A percentile compares a stretch with the other conserved stretches of the same genome.
phyloP scores from a whole-genome alignment of 345 rosid genomes.

The Clarkia xantiana region DNA sequence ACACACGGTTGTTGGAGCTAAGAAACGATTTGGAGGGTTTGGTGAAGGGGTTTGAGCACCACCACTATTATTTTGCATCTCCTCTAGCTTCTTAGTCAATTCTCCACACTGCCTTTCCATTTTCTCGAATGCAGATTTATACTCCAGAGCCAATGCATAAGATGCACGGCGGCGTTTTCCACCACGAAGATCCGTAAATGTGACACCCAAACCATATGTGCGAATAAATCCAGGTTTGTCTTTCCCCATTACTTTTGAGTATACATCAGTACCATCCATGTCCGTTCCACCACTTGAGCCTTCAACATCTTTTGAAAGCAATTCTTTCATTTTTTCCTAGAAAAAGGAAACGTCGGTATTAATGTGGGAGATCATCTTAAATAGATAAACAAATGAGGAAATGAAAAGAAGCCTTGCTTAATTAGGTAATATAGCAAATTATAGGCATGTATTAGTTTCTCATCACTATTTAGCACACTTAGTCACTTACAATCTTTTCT shows the following conservation, averaged over 20 bases:
- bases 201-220: neutral
- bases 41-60: neutral
- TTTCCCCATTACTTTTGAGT: constrained; percentile 4
- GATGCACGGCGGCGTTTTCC: neutral
- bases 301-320: neutral
- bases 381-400: too few species aligned
- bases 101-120: constrained; percentile 1
- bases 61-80: constrained; percentile 2
- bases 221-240: constrained; percentile 3
- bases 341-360: neutral
- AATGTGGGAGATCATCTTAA: too few species aligned
- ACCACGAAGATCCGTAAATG: neutral
- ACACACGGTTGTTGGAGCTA: neutral
- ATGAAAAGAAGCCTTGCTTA: too few species aligned
- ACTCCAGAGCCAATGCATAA: constrained; percentile 2
- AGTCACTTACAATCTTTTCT: constrained; percentile 5
- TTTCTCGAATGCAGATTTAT: neutral
- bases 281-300: neutral
- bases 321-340: constrained; percentile 1
- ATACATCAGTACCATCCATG: neutral
- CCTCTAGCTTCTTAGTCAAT: constrained; percentile 1
- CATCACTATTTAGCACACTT: neutral
- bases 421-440: too few species aligned
- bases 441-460: too few species aligned
- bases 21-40: neutral